Conservation (phyloP, 2,329 filamentous ascomycete species). For the Calonectria crousiana region DNA sequence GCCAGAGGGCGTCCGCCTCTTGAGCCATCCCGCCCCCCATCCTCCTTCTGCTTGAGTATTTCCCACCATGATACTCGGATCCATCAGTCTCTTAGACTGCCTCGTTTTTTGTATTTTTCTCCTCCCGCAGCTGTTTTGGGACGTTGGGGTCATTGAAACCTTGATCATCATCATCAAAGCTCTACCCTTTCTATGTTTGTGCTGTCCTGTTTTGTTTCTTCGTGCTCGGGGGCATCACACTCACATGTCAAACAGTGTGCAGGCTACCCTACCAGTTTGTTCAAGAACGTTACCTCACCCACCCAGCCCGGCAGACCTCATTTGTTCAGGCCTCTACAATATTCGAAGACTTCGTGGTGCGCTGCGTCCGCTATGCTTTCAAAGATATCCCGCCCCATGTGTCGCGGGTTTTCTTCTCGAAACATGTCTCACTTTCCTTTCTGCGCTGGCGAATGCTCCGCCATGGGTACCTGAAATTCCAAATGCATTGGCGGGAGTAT, state of each 20-base stretch:
- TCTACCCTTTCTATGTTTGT: constrained; percentile 77
- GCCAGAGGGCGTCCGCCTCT: constrained; percentile 8
- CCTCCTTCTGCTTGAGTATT: constrained; percentile 14
- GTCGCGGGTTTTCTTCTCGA: constrained; percentile 82
- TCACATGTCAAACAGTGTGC: constrained; percentile 41
- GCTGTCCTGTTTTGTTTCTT: not conserved
- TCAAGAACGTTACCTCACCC: constrained; percentile 47
- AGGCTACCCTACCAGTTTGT: constrained; percentile 47
- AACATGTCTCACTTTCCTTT: constrained; percentile 79
- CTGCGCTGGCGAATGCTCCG: constrained; percentile 80
- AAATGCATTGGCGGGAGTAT: constrained; percentile 72
- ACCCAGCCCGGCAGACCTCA: constrained; percentile 55
- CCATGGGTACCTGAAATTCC: constrained; percentile 73
- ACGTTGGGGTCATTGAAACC: constrained; percentile 73
- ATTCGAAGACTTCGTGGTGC: constrained; percentile 83
- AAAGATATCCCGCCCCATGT: constrained; percentile 76
- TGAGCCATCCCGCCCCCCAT: constrained; percentile 16
- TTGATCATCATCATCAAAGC: constrained; percentile 69
- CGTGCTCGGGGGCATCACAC: constrained; percentile 11
- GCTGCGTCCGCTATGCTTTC: constrained; percentile 84
- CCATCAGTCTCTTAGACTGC: constrained; percentile 82
- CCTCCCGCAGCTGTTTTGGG: constrained; percentile 76
- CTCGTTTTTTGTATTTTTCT: constrained; percentile 78
- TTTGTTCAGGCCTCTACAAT: constrained; percentile 78
- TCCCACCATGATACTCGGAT: constrained; percentile 75